Evolutionary conservation across 768 basidiomycete species (phyloP).

Genomic region (Candolleomyces aberdarensis): DNA sequence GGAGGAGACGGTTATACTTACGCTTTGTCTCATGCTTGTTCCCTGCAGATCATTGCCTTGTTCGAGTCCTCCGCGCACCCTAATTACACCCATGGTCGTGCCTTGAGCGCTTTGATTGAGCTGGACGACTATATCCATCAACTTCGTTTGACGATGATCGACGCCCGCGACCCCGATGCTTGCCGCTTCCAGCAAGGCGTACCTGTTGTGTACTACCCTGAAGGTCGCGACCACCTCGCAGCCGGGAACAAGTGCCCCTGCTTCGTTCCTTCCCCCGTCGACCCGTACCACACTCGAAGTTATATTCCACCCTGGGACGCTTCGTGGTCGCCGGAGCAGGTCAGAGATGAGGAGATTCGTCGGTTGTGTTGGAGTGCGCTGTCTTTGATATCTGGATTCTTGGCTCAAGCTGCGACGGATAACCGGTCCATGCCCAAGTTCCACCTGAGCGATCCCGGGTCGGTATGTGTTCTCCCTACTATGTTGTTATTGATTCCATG

Average conservation of each 20-base stretch:
- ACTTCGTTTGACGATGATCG: constrained; percentile 53
- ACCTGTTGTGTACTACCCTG: constrained; percentile 21
- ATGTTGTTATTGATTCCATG: constrained; percentile 3
- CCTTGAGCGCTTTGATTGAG: constrained; percentile 47
- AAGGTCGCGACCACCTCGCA: background rate
- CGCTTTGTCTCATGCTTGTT: background rate
- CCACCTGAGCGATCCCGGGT: constrained; percentile 59
- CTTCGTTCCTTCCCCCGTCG: constrained; percentile 31
- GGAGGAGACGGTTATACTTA: no score
- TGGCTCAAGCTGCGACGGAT: constrained; percentile 66
- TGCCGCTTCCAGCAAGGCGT: constrained; percentile 37
- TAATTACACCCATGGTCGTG: constrained; percentile 52
- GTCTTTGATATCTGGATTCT: constrained; percentile 63
- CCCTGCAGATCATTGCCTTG: constrained; percentile 61
- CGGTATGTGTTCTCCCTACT: constrained; percentile 37
- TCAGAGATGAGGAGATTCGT: constrained; percentile 68
- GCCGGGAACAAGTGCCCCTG: constrained; percentile 34
- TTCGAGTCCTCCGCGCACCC: constrained; percentile 79
- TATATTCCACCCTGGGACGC: constrained; percentile 61
- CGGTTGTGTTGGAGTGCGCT: constrained; percentile 76
- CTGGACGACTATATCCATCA: constrained; percentile 65
- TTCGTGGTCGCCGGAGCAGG: constrained; percentile 51
- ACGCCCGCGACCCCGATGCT: constrained; percentile 52
- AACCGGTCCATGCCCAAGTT: constrained; percentile 55
- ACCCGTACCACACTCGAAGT: constrained; percentile 35